Conservation (phyloP, 805 yeast species). For the Candida ponderosae region DNA sequence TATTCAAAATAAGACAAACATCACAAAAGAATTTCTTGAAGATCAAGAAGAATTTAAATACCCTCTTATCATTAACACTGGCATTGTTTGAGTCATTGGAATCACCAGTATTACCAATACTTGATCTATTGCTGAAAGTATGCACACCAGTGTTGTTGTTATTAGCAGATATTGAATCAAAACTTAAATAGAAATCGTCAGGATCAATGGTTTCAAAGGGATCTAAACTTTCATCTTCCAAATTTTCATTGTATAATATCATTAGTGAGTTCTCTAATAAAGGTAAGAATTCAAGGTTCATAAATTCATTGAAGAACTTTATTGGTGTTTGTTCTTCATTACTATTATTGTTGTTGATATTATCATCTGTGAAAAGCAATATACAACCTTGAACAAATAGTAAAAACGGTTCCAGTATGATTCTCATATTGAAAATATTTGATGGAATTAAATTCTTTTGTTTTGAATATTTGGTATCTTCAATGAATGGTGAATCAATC, state of each 20-base stretch:
- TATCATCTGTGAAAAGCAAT: slow-evolving; percentile 26
- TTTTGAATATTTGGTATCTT: slow-evolving; percentile 48
- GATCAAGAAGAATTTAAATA: slow-evolving; percentile 12
- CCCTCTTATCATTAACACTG: not conserved
- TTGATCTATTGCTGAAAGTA: slow-evolving; percentile 6
- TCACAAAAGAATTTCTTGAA: slow-evolving; percentile 15
- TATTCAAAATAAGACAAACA: slow-evolving; percentile 15
- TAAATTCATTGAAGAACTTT: slow-evolving; percentile 52
- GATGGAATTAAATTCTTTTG: slow-evolving; percentile 63
- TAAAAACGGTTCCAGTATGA: slow-evolving; percentile 66
- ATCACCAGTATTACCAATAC: too few relatives aligned
- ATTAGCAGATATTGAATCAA: slow-evolving; percentile 27
- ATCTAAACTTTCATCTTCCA: slow-evolving; percentile 28
- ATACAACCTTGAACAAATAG: slow-evolving; percentile 57
- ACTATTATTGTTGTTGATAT: too few relatives aligned
- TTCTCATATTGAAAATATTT: slow-evolving; percentile 71
- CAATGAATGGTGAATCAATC: slow-evolving; percentile 43
- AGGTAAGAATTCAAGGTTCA: slow-evolving; percentile 58
- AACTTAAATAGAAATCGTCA: not conserved
- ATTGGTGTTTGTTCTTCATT: slow-evolving; percentile 23
- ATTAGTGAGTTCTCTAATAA: slow-evolving; percentile 51
- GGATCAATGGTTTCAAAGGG: slow-evolving; percentile 25
- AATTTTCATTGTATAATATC: slow-evolving; percentile 37
- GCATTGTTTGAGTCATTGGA: slow-evolving; percentile 24
- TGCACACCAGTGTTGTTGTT: slow-evolving; percentile 2